These are phyloP conservation scores for Blastobotrys americana DNA, from an alignment of 805 yeast genomes.

Conservation along the genomic window DNA sequence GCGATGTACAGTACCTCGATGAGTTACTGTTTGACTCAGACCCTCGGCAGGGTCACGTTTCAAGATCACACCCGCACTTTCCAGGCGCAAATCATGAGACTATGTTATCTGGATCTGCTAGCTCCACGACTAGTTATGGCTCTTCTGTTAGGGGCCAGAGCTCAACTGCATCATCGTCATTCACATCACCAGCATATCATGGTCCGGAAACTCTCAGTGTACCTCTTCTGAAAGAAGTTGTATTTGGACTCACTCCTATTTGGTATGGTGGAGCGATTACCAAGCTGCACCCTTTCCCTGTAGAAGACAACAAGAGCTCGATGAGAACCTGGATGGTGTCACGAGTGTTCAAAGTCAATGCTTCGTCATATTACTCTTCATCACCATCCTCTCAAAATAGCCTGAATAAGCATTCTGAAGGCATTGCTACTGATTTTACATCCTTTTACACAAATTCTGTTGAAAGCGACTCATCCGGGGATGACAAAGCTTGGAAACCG, in stretches of 20 bases:
- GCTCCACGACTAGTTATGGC: neutral
- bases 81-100: neutral
- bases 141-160: neutral
- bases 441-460: neutral
- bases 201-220: conserved; percentile 1
- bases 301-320: conserved; percentile 5
- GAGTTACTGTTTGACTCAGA: conserved; percentile 12
- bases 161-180: neutral
- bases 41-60: conserved; percentile 5
- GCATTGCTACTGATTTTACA: neutral
- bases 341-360: conserved; percentile 19
- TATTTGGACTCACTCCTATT: conserved; percentile 22
- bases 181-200: neutral
- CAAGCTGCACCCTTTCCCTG: conserved; percentile 20
- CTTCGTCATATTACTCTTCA: conserved; percentile 4
- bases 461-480: neutral
- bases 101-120: conserved; percentile 2
- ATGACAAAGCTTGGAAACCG: conserved; percentile 2
- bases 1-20: conserved; percentile 13
- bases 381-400: neutral
- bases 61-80: no score
- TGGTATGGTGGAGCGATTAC: conserved; percentile 17
- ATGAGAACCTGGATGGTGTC: conserved; percentile 18
- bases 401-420: neutral
- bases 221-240: conserved; percentile 17